Conservation (phyloP, 441 rosid genomes). For the Eruca vesicaria region DNA sequence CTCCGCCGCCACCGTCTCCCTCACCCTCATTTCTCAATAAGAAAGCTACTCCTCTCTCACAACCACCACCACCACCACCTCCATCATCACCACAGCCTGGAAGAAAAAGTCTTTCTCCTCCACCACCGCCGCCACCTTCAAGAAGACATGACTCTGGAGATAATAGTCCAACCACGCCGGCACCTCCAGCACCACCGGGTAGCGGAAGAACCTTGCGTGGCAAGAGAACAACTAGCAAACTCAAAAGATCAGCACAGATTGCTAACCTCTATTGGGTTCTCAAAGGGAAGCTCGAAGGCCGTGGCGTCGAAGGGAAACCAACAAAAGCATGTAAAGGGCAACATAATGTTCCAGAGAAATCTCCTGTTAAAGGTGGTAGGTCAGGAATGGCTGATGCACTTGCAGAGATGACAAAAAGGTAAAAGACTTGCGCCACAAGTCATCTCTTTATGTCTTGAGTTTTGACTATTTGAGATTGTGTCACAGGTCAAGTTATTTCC, state of each 20-base stretch:
- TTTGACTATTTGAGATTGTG: not conserved
- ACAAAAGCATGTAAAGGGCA: constrained; percentile 34
- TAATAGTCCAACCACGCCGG: constrained; percentile 18
- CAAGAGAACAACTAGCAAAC: constrained; percentile 62
- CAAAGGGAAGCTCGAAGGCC: constrained; percentile 77
- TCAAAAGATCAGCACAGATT: constrained; percentile 79
- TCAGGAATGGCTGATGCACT: constrained; percentile 98
- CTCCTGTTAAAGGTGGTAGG: constrained; percentile 42
- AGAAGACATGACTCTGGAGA: constrained; percentile 33
- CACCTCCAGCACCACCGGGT: constrained; percentile 57
- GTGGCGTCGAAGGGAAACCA: constrained; percentile 37
- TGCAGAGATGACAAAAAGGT: constrained; percentile 93
- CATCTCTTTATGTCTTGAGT: not conserved
- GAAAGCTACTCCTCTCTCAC: constrained; percentile 13
- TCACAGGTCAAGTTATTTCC: constrained; percentile 77
- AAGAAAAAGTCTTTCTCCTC: constrained; percentile 7
- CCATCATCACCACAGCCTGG: constrained; percentile 26
- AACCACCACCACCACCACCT: constrained; percentile 27
- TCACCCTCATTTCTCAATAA: not conserved
- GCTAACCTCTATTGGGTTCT: constrained; percentile 64
- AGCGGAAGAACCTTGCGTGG: constrained; percentile 55
- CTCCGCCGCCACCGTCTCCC: constrained; percentile 4
- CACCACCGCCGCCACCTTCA: constrained; percentile 42
- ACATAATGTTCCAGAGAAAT: constrained; percentile 26
- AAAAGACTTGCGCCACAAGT: constrained; percentile 23